Percentiles rank a stretch among this genome's conserved stretches.
Conservation (phyloP, 805 yeast species). For the Nakazawaea peltata region DNA sequence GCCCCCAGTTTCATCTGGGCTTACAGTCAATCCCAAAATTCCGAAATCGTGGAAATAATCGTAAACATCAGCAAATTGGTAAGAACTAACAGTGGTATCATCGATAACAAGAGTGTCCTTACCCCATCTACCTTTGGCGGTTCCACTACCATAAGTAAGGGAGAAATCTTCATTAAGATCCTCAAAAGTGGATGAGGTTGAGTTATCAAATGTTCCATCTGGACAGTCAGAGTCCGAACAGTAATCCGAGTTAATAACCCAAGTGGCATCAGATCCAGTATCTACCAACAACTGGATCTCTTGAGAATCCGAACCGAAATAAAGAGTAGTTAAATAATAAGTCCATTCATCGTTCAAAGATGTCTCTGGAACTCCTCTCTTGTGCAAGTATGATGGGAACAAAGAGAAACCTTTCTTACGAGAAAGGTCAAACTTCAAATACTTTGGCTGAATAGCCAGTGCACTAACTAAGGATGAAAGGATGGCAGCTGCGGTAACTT, state of each 20-base stretch:
- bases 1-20: slow-evolving; percentile 6
- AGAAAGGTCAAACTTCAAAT: slow-evolving; percentile 5
- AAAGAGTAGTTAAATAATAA: slow-evolving; percentile 37
- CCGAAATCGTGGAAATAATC: slow-evolving; percentile 4
- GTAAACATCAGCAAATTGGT: slow-evolving; percentile 5
- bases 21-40: slow-evolving; percentile 6
- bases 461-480: background rate
- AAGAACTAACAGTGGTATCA: slow-evolving; percentile 7
- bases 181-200: slow-evolving; percentile 14
- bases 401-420: background rate
- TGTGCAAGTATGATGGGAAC: background rate
- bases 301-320: slow-evolving; percentile 53
- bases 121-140: slow-evolving; percentile 21
- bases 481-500: too few species aligned
- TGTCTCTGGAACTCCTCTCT: slow-evolving; percentile 20
- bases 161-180: slow-evolving; percentile 11
- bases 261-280: slow-evolving; percentile 71
- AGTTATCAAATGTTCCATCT: slow-evolving; percentile 16
- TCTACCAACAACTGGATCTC: slow-evolving; percentile 49
- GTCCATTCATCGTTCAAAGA: slow-evolving; percentile 28
- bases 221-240: slow-evolving; percentile 1
- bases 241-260: slow-evolving; percentile 47
- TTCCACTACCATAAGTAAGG: slow-evolving; percentile 18
- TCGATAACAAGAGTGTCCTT: slow-evolving; percentile 14
- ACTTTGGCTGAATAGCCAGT: slow-evolving; percentile 6